Percentiles rank a stretch among this genome's conserved stretches.
phyloP scores from a whole-genome alignment of 176 grass and related monocot genomes.

The Cenchrus fungigraminus region DNA sequence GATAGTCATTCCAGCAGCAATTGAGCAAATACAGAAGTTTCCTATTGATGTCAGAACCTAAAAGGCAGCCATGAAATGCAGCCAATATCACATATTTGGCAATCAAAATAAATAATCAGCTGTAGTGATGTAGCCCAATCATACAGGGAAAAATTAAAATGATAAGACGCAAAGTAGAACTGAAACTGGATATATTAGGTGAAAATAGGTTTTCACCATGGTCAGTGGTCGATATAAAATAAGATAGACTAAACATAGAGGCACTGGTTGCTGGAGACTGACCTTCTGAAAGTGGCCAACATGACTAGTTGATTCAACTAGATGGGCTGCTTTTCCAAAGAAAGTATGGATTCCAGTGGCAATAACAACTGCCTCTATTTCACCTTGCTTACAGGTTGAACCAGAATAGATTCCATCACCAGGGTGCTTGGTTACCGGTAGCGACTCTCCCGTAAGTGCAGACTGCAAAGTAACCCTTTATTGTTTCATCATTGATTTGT shows the following conservation, averaged over 20 bases:
- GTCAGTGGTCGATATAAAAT: not conserved
- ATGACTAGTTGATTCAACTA: conserved; percentile 72
- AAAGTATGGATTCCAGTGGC: conserved; percentile 83
- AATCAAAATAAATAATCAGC: conserved; percentile 14
- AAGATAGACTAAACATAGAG: not conserved
- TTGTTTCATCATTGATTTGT: not conserved
- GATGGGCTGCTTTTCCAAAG: conserved; percentile 80
- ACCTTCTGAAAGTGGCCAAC: conserved; percentile 83
- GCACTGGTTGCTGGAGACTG: conserved; percentile 19
- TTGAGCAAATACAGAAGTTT: conserved; percentile 83
- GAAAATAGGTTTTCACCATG: not conserved
- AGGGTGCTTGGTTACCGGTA: conserved; percentile 70
- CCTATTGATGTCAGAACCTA: conserved; percentile 77
- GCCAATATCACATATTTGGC: not conserved
- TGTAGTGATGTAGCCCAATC: conserved; percentile 4
- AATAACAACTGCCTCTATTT: conserved; percentile 80
- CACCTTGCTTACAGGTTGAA: conserved; percentile 82
- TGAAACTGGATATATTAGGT: not conserved
- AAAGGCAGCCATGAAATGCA: conserved; percentile 38
- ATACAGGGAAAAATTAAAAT: not conserved
- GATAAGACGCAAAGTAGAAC: not conserved
- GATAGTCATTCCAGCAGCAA: conserved; percentile 61
- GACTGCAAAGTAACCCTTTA: conserved; percentile 50
- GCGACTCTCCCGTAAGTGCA: conserved; percentile 68
- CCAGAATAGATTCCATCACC: conserved; percentile 72